Evolutionary conservation across 768 basidiomycete genomes (phyloP).

Genomic region (Pisolithus marmoratus): DNA sequence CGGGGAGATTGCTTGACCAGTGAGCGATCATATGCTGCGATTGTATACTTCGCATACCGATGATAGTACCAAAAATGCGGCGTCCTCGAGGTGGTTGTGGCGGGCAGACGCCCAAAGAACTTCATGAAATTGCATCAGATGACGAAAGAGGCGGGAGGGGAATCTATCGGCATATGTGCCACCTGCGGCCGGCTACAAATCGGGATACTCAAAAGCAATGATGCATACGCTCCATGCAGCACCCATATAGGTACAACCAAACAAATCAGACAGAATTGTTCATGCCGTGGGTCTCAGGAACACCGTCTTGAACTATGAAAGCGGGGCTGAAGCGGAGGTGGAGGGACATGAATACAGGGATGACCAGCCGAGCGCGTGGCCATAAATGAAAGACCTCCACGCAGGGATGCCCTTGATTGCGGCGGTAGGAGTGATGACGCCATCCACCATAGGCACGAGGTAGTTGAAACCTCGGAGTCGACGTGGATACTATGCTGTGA

Average conservation of each 20-base stretch:
- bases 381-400: slow-evolving; percentile 1
- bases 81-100: slow-evolving; percentile 28
- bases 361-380: background rate
- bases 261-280: background rate
- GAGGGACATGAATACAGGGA: slow-evolving; percentile 11
- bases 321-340: slow-evolving; percentile 27
- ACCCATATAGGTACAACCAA: background rate
- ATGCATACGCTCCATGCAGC: background rate
- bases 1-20: background rate
- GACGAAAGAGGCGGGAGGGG: slow-evolving; percentile 3
- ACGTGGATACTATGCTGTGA: slow-evolving; percentile 12
- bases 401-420: background rate
- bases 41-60: background rate
- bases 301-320: slow-evolving; percentile 7
- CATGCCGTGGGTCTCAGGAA: slow-evolving; percentile 8
- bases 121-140: slow-evolving; percentile 8
- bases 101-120: slow-evolving; percentile 2
- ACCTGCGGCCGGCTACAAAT: background rate
- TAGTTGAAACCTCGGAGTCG: slow-evolving; percentile 13
- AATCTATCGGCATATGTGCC: slow-evolving; percentile 2
- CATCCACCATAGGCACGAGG: slow-evolving; percentile 27
- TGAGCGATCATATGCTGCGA: background rate
- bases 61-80: slow-evolving; percentile 14
- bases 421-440: slow-evolving; percentile 5
- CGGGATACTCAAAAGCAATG: background rate